A percentile compares a stretch with the other conserved stretches of the same genome.
phyloP scores from a whole-genome alignment of 495 filamentous ascomycete species.

The Penicillium atrosanguineum region DNA sequence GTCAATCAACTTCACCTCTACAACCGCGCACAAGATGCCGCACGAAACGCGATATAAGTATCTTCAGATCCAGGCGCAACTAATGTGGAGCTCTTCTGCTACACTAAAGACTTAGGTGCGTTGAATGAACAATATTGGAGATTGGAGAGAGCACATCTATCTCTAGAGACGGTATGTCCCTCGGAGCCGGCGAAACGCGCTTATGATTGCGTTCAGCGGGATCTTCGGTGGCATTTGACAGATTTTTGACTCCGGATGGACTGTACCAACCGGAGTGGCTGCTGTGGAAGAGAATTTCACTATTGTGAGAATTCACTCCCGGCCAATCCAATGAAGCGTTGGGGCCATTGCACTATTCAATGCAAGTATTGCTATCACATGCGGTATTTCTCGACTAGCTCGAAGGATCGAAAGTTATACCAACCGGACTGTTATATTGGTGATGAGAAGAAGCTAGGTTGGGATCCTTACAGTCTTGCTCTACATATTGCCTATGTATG shows the following conservation, averaged over 20 bases:
- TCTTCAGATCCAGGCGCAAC: not conserved
- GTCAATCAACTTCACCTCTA: not conserved
- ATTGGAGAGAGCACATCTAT: not conserved
- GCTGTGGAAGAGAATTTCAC: conserved; percentile 4
- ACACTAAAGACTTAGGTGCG: not conserved
- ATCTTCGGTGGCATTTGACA: conserved; percentile 3
- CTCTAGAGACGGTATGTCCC: not conserved
- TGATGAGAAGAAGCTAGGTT: not conserved
- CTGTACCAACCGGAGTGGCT: conserved; percentile 5
- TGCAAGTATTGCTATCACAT: conserved; percentile 6
- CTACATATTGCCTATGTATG: not conserved
- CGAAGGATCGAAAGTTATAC: not conserved
- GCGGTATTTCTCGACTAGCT: not conserved
- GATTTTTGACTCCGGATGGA: conserved; percentile 3
- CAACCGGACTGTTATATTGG: conserved; percentile 4
- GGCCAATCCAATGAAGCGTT: conserved; percentile 1
- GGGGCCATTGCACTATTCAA: conserved; percentile 9
- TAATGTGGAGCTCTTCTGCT: not conserved
- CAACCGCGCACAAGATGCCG: not conserved
- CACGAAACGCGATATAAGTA: not conserved
- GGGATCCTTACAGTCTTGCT: not conserved
- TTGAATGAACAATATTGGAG: not conserved
- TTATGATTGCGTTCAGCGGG: not conserved
- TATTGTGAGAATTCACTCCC: conserved; percentile 2
- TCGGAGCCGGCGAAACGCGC: not conserved